A percentile compares a stretch with the other conserved stretches of the same genome.
Evolutionary conservation across 768 basidiomycete genomes (phyloP).

Genomic region (Porphyrellus cyaneotinctus): DNA sequence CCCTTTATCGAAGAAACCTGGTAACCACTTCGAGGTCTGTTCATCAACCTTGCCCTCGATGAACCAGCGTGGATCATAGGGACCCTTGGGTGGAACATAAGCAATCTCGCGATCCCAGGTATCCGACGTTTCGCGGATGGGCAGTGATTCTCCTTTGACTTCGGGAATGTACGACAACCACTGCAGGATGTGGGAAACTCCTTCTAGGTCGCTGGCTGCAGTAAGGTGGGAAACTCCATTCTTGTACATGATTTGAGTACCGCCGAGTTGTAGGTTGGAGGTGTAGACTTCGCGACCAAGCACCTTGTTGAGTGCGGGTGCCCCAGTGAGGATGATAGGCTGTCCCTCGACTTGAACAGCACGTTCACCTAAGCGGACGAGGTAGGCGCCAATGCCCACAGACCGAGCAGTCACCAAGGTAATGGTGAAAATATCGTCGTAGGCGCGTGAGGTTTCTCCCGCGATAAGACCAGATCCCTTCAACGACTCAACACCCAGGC

Average conservation of each 20-base stretch:
- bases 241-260: constrained; percentile 99
- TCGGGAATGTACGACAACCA: constrained; percentile 96
- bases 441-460: constrained; percentile 96
- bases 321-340: constrained; percentile 98
- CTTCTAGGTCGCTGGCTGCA: constrained; percentile 92
- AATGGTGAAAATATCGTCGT: constrained; percentile 99
- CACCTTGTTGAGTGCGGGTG: constrained; percentile 96
- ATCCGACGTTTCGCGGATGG: constrained; percentile 70
- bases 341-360: constrained; percentile 99
- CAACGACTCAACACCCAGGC: constrained; percentile 93
- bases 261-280: constrained; percentile 96
- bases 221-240: constrained; percentile 98
- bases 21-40: constrained; percentile 64
- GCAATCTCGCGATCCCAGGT: constrained; percentile 90
- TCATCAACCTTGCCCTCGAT: constrained; percentile 94
- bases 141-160: constrained; percentile 72
- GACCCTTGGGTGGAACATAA: constrained; percentile 87
- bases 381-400: constrained; percentile 98
- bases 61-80: constrained; percentile 98
- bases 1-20: constrained; percentile 95
- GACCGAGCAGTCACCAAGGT: constrained; percentile 98
- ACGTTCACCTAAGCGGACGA: constrained; percentile 95
- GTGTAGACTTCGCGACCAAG: constrained; percentile 99
- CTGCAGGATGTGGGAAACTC: constrained; percentile 87
- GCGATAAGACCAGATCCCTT: constrained; percentile 97